Conservation (phyloP, 768 basidiomycete genomes). For the Multifurca ochricompacta region DNA sequence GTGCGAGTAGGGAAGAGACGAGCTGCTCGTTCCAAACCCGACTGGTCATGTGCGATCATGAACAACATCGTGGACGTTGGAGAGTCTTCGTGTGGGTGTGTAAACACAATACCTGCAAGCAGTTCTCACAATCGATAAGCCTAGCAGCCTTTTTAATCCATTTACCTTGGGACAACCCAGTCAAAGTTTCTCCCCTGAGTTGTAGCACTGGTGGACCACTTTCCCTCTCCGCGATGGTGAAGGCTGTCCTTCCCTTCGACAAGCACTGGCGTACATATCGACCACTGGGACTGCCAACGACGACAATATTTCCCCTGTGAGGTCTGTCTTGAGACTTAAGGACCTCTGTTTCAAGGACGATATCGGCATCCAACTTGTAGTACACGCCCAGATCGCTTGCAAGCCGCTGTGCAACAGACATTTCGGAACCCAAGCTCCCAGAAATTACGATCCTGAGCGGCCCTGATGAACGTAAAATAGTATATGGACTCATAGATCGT, state of each 20-base stretch:
- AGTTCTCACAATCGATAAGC: not conserved
- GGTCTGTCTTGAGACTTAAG: slow-evolving; percentile 23
- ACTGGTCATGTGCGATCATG: slow-evolving; percentile 47
- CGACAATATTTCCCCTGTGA: slow-evolving; percentile 45
- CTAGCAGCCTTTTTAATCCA: slow-evolving; percentile 14
- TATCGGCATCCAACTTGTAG: slow-evolving; percentile 61
- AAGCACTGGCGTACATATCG: slow-evolving; percentile 22
- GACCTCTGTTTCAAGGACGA: slow-evolving; percentile 38
- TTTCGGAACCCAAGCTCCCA: slow-evolving; percentile 25
- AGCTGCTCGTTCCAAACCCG: slow-evolving; percentile 57
- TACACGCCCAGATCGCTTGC: slow-evolving; percentile 61
- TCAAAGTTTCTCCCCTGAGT: slow-evolving; percentile 6
- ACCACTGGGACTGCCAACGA: slow-evolving; percentile 39
- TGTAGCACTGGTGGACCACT: slow-evolving; percentile 5
- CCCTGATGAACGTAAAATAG: slow-evolving; percentile 47
- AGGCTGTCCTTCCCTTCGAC: slow-evolving; percentile 17
- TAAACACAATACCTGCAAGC: slow-evolving; percentile 45
- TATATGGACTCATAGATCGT: slow-evolving; percentile 36
- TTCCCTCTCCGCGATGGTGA: slow-evolving; percentile 13
- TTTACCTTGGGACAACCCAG: slow-evolving; percentile 9
- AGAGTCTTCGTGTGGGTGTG: slow-evolving; percentile 53
- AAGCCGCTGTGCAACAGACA: slow-evolving; percentile 55
- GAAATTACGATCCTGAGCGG: slow-evolving; percentile 53
- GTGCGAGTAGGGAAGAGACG: slow-evolving; percentile 83
- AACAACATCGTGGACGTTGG: slow-evolving; percentile 39